Percentiles rank a stretch among this genome's conserved stretches.
Conservation (phyloP, 495 filamentous ascomycete species). For the Xylaria curta region DNA sequence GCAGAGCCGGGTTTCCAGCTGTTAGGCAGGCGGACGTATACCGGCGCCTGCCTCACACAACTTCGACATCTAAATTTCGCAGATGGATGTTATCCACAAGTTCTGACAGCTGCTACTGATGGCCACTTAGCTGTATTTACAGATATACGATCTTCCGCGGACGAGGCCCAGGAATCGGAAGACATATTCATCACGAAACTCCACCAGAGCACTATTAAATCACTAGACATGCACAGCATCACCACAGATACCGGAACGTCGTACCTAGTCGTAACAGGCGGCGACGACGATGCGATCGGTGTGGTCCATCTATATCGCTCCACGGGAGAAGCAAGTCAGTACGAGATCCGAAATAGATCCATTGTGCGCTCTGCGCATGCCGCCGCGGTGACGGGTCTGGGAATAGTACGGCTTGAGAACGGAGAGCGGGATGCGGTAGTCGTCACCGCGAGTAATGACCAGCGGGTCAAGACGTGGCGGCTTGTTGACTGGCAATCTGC, state of each 20-base stretch:
- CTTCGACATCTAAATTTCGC: constrained; percentile 56
- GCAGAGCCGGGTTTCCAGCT: constrained; percentile 57
- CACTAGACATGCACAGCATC: constrained; percentile 47
- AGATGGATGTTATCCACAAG: constrained; percentile 42
- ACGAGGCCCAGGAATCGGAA: neutral
- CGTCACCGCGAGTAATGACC: constrained; percentile 77
- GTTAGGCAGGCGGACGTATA: constrained; percentile 67
- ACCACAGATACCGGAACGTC: constrained; percentile 29
- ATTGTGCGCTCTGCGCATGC: constrained; percentile 78
- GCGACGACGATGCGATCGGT: constrained; percentile 82
- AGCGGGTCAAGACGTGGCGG: constrained; percentile 79
- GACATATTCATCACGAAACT: constrained; percentile 48
- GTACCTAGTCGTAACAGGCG: constrained; percentile 71
- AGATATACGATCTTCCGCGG: neutral
- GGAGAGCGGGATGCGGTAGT: constrained; percentile 39
- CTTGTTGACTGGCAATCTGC: constrained; percentile 35
- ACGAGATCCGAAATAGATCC: constrained; percentile 47
- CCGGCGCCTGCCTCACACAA: constrained; percentile 81
- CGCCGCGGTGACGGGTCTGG: constrained; percentile 74
- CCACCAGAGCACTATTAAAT: constrained; percentile 80
- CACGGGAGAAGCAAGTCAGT: constrained; percentile 7
- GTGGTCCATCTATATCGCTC: constrained; percentile 55
- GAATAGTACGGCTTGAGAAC: constrained; percentile 46
- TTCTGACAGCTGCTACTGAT: constrained; percentile 58
- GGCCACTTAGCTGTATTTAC: constrained; percentile 51